Conservation (phyloP, 306 rosid genomes). For the Prosopis cineraria region DNA sequence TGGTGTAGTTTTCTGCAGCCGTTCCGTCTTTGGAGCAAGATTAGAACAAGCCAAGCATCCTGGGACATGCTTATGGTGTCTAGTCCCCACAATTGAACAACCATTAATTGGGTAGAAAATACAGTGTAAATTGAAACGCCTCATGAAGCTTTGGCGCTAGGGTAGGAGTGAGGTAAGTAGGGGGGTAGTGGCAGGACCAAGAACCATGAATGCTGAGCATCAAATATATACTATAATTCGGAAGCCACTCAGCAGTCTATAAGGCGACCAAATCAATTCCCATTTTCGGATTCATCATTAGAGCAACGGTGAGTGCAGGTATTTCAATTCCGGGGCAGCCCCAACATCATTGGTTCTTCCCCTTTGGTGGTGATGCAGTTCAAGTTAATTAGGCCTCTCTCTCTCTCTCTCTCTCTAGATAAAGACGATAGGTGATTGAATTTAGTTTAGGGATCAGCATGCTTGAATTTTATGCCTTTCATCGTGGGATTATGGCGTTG, state of each 20-base stretch:
- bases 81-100: constrained; percentile 35
- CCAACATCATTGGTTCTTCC: constrained; percentile 19
- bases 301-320: constrained; percentile 31
- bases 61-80: constrained; percentile 37
- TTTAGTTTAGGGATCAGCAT: constrained; percentile 9
- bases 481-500: constrained; percentile 23
- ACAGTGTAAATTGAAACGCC: background rate
- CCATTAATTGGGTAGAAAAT: constrained; percentile 7
- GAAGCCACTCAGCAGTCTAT: constrained; percentile 3
- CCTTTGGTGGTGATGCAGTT: constrained; percentile 14
- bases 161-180: constrained; percentile 26
- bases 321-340: constrained; percentile 7
- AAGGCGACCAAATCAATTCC: constrained; percentile 13
- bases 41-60: constrained; percentile 44
- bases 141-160: background rate
- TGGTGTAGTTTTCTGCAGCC: constrained; percentile 11
- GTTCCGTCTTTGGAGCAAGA: constrained; percentile 17
- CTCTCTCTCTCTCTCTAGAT: too few species aligned
- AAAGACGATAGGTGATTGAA: background rate
- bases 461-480: constrained; percentile 20
- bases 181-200: constrained; percentile 42
- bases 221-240: constrained; percentile 20
- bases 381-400: background rate
- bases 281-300: constrained; percentile 25
- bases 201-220: constrained; percentile 33